Percentiles rank a stretch among this genome's conserved stretches.
Evolutionary conservation across 176 grass and related monocot genomes (phyloP).

Genomic region (Dendrocalamus sinicus): DNA sequence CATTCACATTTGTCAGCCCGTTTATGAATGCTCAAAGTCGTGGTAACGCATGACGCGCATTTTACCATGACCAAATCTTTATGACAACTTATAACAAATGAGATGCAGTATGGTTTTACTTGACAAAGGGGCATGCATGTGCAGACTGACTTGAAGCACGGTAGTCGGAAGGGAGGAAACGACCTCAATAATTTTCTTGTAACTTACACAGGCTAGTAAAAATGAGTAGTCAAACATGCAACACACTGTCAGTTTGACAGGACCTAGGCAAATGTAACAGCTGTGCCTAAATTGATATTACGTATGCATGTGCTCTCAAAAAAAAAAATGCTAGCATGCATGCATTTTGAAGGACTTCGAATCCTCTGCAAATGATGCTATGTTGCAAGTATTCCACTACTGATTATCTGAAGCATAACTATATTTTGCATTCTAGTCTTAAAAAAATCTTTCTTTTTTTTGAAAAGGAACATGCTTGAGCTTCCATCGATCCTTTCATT

Average conservation of each 20-base stretch:
- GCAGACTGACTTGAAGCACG: background rate
- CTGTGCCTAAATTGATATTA: background rate
- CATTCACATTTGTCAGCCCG: background rate
- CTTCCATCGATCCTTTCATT: background rate
- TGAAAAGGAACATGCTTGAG: background rate
- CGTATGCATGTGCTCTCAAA: background rate
- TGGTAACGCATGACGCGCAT: background rate
- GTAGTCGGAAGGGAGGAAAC: conserved; percentile 18
- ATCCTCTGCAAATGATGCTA: background rate
- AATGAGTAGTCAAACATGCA: conserved; percentile 6
- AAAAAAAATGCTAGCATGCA: background rate
- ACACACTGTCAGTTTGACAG: conserved; percentile 27
- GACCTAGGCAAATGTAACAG: background rate
- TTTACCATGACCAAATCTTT: background rate
- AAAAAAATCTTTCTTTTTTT: too few species aligned
- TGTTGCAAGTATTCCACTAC: background rate
- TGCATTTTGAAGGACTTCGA: background rate
- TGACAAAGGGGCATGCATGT: background rate
- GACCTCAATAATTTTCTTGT: background rate
- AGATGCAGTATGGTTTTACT: background rate
- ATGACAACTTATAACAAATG: background rate
- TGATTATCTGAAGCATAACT: background rate
- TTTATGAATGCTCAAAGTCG: background rate
- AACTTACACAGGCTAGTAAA: background rate
- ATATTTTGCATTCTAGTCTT: background rate